Conservation (phyloP, 108 stramenopile species). For the Cylindrotheca closterium region DNA sequence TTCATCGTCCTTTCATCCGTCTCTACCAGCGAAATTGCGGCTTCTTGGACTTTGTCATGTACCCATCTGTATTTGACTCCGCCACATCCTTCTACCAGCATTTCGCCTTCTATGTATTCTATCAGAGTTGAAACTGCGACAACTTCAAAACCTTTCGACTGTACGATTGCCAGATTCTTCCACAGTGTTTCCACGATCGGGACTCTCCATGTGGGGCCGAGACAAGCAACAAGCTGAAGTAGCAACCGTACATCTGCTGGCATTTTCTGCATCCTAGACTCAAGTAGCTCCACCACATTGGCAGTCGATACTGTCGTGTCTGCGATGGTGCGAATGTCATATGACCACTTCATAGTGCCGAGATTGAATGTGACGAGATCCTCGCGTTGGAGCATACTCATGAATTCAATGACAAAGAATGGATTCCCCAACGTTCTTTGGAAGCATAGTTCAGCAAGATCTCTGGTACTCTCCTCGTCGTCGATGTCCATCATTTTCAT, state of each 20-base stretch:
- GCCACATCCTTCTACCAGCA: too few species aligned
- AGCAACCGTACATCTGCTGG: slow-evolving; percentile 24
- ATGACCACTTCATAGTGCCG: slow-evolving; percentile 36
- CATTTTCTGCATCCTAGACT: slow-evolving; percentile 30
- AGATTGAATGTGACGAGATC: slow-evolving; percentile 40
- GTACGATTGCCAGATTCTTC: too few species aligned
- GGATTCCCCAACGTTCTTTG: slow-evolving; percentile 58
- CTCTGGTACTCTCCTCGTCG: slow-evolving; percentile 1
- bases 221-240: slow-evolving; percentile 33
- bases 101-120: too few species aligned
- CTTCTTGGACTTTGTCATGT: too few species aligned
- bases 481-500: slow-evolving; percentile 3
- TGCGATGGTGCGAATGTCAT: background rate
- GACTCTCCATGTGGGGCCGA: slow-evolving; percentile 37
- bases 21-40: slow-evolving; percentile 31
- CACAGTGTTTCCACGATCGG: too few species aligned
- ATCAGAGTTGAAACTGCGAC: too few species aligned
- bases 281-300: slow-evolving; percentile 28
- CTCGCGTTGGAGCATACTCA: slow-evolving; percentile 39
- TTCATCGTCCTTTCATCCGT: too few species aligned
- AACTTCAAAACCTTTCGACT: too few species aligned
- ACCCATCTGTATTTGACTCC: too few species aligned
- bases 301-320: background rate
- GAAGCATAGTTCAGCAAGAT: slow-evolving; percentile 6
- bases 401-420: slow-evolving; percentile 53